Percentiles rank a stretch among this genome's conserved stretches.
Conservation (phyloP, 805 yeast species). For the Wickerhamomyces canadensis region DNA sequence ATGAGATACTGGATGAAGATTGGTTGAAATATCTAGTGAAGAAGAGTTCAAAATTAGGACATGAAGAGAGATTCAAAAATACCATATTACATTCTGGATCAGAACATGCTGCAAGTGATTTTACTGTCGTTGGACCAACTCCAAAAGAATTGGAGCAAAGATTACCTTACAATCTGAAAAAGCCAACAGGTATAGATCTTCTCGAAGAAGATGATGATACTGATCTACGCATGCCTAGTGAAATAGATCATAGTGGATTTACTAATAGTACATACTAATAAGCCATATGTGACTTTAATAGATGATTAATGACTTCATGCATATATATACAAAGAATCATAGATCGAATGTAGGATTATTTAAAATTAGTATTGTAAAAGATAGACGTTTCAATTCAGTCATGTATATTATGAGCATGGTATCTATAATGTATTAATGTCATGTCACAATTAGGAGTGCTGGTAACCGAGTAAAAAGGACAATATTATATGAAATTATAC, state of each 20-base stretch:
- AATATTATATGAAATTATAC: not conserved
- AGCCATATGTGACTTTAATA: too few relatives aligned
- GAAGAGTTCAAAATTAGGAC: conserved; percentile 21
- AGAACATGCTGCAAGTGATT: conserved; percentile 10
- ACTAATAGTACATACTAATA: too few relatives aligned
- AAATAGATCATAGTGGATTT: conserved; percentile 1
- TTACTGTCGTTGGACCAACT: conserved; percentile 14
- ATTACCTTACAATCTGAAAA: conserved; percentile 11
- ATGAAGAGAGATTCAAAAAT: conserved; percentile 16
- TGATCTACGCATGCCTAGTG: not conserved
- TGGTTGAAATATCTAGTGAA: conserved; percentile 30
- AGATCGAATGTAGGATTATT: too few relatives aligned
- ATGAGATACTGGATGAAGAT: conserved; percentile 25
- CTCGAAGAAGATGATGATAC: not conserved
- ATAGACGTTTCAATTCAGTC: too few relatives aligned
- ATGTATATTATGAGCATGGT: too few relatives aligned
- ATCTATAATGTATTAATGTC: too few relatives aligned
- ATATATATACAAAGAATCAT: too few relatives aligned
- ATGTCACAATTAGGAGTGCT: too few relatives aligned
- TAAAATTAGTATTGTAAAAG: too few relatives aligned
- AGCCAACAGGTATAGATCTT: not conserved
- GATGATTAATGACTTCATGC: not conserved
- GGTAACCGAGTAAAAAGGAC: too few relatives aligned
- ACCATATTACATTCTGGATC: conserved; percentile 14
- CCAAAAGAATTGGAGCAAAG: conserved; percentile 10